These are phyloP conservation scores for Porogramme epimiltina DNA, from an alignment of 1,284 basidiomycete species.

Conservation along the genomic window DNA sequence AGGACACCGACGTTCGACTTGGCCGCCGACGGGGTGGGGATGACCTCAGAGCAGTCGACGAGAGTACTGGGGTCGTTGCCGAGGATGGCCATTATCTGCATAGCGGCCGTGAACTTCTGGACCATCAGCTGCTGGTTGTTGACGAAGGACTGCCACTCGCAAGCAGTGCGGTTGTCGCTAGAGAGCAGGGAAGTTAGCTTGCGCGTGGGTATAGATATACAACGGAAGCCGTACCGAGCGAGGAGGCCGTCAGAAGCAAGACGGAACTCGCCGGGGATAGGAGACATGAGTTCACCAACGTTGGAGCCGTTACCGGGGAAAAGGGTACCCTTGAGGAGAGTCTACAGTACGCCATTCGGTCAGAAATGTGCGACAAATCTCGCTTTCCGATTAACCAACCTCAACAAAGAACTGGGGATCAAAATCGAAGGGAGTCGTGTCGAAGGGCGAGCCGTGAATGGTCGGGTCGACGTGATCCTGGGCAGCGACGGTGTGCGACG, in stretches of 20 bases:
- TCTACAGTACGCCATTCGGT: too few relatives aligned
- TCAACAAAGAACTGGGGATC: slow-evolving; percentile 46
- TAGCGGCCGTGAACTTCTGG: slow-evolving; percentile 25
- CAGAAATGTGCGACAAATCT: too few relatives aligned
- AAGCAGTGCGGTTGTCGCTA: slow-evolving; percentile 34
- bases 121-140: slow-evolving; percentile 31
- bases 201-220: too few relatives aligned
- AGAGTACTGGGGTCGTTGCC: slow-evolving; percentile 32
- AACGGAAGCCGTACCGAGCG: slow-evolving; percentile 19
- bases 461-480: slow-evolving; percentile 29
- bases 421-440: slow-evolving; percentile 35
- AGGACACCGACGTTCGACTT: slow-evolving; percentile 26
- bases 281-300: slow-evolving; percentile 32
- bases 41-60: slow-evolving; percentile 39
- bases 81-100: slow-evolving; percentile 31
- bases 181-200: background rate
- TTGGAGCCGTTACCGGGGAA: slow-evolving; percentile 33
- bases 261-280: slow-evolving; percentile 37
- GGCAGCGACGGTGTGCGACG: slow-evolving; percentile 31
- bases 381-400: too few relatives aligned
- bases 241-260: slow-evolving; percentile 37
- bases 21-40: slow-evolving; percentile 26
- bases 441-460: slow-evolving; percentile 29
- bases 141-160: slow-evolving; percentile 40
- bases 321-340: slow-evolving; percentile 34